Evolutionary conservation across 768 basidiomycete genomes (phyloP).

Genomic region (Suillus sp.): DNA sequence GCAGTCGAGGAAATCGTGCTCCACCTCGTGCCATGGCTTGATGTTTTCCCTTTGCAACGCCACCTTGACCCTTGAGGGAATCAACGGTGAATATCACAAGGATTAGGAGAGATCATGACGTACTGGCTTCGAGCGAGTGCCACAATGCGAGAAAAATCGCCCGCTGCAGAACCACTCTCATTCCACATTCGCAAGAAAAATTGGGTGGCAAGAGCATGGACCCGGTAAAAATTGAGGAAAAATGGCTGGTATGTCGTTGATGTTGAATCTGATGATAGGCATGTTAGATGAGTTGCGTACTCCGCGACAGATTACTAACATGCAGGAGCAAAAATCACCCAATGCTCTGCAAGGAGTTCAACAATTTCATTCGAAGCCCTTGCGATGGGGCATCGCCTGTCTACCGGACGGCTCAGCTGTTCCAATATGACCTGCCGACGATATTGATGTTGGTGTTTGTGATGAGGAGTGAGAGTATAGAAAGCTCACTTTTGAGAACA

Average conservation of each 20-base stretch:
- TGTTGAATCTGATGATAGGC: conserved; percentile 55
- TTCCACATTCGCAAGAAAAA: conserved; percentile 95
- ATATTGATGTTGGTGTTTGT: conserved; percentile 14
- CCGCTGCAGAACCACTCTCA: conserved; percentile 76
- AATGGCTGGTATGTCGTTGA: conserved; percentile 84
- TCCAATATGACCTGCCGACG: conserved; percentile 68
- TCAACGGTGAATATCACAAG: conserved; percentile 13
- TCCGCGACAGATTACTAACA: conserved; percentile 46
- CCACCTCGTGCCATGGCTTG: conserved; percentile 82
- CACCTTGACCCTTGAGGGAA: conserved; percentile 61
- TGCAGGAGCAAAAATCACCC: conserved; percentile 83
- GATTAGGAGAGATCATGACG: conserved; percentile 32
- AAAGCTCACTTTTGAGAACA: conserved; percentile 65
- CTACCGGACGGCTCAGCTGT: conserved; percentile 71
- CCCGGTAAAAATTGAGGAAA: conserved; percentile 80
- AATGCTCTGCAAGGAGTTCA: conserved; percentile 81
- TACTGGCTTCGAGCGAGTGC: conserved; percentile 85
- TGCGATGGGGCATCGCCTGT: conserved; percentile 81
- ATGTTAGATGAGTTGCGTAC: conserved; percentile 9
- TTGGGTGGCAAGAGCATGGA: conserved; percentile 77
- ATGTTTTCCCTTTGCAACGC: conserved; percentile 74
- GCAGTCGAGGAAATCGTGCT: conserved; percentile 75
- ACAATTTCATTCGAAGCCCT: conserved; percentile 86
- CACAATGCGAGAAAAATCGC: conserved; percentile 78
- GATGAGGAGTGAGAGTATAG: not conserved